Evolutionary conservation across 257 asterid genomes (phyloP).

Genomic region (Solanum commersonii): DNA sequence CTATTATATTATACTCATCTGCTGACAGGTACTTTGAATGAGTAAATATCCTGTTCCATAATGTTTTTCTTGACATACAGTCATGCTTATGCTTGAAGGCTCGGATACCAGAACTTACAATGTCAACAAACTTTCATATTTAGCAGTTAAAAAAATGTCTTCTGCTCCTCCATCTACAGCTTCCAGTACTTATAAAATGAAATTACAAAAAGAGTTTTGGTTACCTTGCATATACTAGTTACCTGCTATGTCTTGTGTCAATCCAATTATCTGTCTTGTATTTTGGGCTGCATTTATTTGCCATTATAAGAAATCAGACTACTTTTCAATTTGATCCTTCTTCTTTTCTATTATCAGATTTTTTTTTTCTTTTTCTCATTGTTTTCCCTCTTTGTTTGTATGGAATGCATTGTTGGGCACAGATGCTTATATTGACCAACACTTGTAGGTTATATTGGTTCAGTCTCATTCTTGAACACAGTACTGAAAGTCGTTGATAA

Average conservation of each 20-base stretch:
- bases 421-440: constrained; percentile 2
- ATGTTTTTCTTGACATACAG: not conserved
- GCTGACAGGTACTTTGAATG: constrained; percentile 60
- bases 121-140: not conserved
- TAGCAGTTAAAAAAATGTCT: not conserved
- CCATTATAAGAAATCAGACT: not conserved
- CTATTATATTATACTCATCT: constrained; percentile 86
- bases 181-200: not conserved
- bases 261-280: not conserved
- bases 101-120: not conserved
- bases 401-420: not conserved
- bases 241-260: not conserved
- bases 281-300: not conserved
- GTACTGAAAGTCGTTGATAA: constrained; percentile 70
- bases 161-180: not conserved
- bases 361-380: not conserved
- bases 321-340: not conserved
- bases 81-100: not conserved
- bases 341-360: not conserved
- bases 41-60: not conserved
- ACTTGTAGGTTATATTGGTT: constrained; percentile 87
- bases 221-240: not conserved
- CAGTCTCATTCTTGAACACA: constrained; percentile 82
- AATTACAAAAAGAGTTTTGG: not conserved
- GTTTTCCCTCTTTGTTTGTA: not conserved